Evolutionary conservation across 2,329 filamentous ascomycete genomes (phyloP), one percentile per base, ranked within the genome.

Genomic region (Plenodomus lindquistii): DNA sequence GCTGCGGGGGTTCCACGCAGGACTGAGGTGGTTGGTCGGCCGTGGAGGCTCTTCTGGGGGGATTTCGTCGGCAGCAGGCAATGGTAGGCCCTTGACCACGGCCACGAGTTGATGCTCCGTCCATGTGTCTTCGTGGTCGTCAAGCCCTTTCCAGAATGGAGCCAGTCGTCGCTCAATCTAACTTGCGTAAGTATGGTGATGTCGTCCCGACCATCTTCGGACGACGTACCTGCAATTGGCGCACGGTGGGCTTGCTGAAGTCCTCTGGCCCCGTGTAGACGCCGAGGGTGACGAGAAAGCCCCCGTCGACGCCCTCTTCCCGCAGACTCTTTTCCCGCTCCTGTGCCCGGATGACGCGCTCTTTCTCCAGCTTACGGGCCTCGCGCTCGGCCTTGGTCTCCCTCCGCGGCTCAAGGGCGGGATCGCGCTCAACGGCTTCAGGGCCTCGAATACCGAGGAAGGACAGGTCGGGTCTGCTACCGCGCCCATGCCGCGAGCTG

Each of bases 71-170:
- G 93, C 84, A 7, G 89, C 82, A 11, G 94, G 94, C 42, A 97
- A 85, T 2, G 89, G 84, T 46, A 95, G 81, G 17, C 90, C 92
- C 65, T 91, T 85, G 41, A 88, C 94, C 19, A 90, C 91, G 48
- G 93, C 91, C 62, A 97, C 85, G n/a, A 99, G 84, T 73, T 99
- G 94, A 72, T 94, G 86, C 66, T 99, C 94, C 11, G 91, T 88
- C 94, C 94, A 99, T 43, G 84, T 88, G 18, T 89, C 83, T 15
- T 86, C 87, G 72, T 94, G 91, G 71, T 97, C 92, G 56, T 96
- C 87, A 3, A 99, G 78, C 4, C 94, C 94, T 67, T 88, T 87
- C 91, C 93, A 99, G 72, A 99, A 99, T 0, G 94, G 94, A 36
- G 94, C 94, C 53, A 99, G 75, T 54, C 88, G 86, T 60, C 94